Percentiles rank a stretch among this genome's conserved stretches.
phyloP scores from a whole-genome alignment of 1,139 yeast genomes.

The Magnusiomyces clavatus region DNA sequence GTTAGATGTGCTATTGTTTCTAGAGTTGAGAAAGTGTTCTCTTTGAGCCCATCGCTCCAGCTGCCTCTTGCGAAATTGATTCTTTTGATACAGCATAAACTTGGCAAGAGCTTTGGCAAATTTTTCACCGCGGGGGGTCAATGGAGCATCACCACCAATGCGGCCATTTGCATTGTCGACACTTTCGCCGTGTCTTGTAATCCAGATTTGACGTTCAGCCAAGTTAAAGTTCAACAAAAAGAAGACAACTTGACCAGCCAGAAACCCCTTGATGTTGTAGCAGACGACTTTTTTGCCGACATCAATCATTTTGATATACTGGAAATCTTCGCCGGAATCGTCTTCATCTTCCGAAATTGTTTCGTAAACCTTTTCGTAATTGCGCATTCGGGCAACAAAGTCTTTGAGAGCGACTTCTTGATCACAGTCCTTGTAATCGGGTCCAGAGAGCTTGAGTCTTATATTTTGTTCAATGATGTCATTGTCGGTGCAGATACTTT shows the following conservation, averaged over 20 bases:
- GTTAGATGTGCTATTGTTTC: constrained; percentile 3
- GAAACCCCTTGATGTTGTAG: constrained; percentile 82
- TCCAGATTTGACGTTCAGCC: constrained; percentile 89
- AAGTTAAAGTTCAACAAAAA: constrained; percentile 84
- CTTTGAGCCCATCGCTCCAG: constrained; percentile 43
- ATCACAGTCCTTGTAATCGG: constrained; percentile 85
- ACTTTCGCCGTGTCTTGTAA: constrained; percentile 91
- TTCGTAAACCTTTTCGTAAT: constrained; percentile 86
- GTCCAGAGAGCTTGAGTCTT: constrained; percentile 79
- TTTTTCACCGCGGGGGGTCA: constrained; percentile 71
- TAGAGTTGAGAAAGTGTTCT: constrained; percentile 26
- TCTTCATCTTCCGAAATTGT: constrained; percentile 65
- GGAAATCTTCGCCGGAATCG: constrained; percentile 50
- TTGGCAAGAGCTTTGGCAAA: constrained; percentile 65
- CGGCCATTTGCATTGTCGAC: constrained; percentile 74
- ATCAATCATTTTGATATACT: constrained; percentile 90
- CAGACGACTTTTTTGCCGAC: constrained; percentile 93
- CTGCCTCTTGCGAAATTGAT: constrained; percentile 60
- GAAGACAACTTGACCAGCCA: constrained; percentile 89
- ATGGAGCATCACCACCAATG: constrained; percentile 85
- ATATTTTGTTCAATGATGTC: constrained; percentile 74
- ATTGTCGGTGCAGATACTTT: constrained; percentile 79
- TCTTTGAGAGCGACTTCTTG: constrained; percentile 72
- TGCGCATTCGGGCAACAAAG: constrained; percentile 70
- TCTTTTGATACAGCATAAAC: constrained; percentile 67